Conservation (phyloP, 1,284 basidiomycete species). For the Leucoagaricus sp. region DNA sequence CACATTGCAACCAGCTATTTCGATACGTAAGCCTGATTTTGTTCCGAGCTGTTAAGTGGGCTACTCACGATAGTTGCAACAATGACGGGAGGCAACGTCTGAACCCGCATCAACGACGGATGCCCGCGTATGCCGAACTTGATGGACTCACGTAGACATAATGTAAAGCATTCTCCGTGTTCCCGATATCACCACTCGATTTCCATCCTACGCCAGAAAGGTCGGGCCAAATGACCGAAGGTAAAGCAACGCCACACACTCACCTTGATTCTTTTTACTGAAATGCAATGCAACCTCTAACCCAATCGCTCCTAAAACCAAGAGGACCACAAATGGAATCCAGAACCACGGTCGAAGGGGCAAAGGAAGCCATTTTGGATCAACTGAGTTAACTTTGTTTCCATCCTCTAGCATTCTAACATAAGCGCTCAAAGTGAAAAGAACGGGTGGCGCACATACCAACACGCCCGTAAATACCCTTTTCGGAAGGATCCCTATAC, state of each 20-base stretch:
- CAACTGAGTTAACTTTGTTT: not conserved
- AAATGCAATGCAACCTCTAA: conserved; percentile 50
- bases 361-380: conserved; percentile 38
- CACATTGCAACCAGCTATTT: conserved; percentile 47
- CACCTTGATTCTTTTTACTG: conserved; percentile 46
- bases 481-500: conserved; percentile 7
- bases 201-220: conserved; percentile 43
- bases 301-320: conserved; percentile 42
- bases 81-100: conserved; percentile 54
- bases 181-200: conserved; percentile 30
- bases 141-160: conserved; percentile 46
- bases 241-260: conserved; percentile 2
- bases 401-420: not conserved
- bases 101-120: not conserved
- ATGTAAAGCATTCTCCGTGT: conserved; percentile 40
- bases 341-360: conserved; percentile 51
- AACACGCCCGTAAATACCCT: not conserved
- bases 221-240: no score
- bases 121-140: not conserved
- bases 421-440: not conserved
- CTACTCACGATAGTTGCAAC: conserved; percentile 40
- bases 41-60: not conserved
- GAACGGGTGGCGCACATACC: not conserved
- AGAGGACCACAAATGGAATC: conserved; percentile 41
- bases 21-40: not conserved